Percentiles rank a stretch among this genome's conserved stretches.
These are phyloP conservation scores for Fusarium decemcellulare DNA, from an alignment of 2,329 filamentous ascomycete genomes.

Conservation along the genomic window DNA sequence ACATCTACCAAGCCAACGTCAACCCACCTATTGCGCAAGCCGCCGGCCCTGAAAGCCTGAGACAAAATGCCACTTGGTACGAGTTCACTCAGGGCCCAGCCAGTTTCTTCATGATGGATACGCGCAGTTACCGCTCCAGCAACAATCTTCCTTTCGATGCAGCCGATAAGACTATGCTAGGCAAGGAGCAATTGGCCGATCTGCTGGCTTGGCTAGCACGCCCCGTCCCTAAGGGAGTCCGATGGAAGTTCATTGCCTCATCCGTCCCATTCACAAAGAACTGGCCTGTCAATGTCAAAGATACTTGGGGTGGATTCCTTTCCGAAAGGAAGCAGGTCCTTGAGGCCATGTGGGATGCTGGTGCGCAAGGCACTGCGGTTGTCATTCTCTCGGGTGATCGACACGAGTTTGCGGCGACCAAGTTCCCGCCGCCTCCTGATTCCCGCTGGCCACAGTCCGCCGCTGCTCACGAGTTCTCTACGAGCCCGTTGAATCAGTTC, in stretches of 20 bases:
- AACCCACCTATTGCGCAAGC: constrained; percentile 82
- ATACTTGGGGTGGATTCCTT: constrained; percentile 96
- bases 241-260: constrained; percentile 94
- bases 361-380: constrained; percentile 81
- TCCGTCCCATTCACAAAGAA: constrained; percentile 98
- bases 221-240: constrained; percentile 81
- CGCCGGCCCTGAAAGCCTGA: constrained; percentile 56
- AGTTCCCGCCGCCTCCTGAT: constrained; percentile 74
- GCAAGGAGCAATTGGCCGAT: constrained; percentile 81
- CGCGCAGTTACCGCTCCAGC: constrained; percentile 85
- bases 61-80: constrained; percentile 82
- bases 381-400: constrained; percentile 90
- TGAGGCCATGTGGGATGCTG: constrained; percentile 92
- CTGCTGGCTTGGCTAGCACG: constrained; percentile 82
- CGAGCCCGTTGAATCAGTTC: constrained; percentile 93
- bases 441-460: constrained; percentile 74
- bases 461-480: constrained; percentile 91
- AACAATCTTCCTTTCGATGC: constrained; percentile 72
- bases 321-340: constrained; percentile 83
- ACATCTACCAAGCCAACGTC: constrained; percentile 85
- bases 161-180: constrained; percentile 88
- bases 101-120: constrained; percentile 95
- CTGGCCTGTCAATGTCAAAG: constrained; percentile 88
- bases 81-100: constrained; percentile 91
- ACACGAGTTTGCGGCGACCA: constrained; percentile 97